These are phyloP conservation scores for Pseudovirgaria hyperparasitica DNA, from an alignment of 2,329 filamentous ascomycete genomes.

Conservation along the genomic window DNA sequence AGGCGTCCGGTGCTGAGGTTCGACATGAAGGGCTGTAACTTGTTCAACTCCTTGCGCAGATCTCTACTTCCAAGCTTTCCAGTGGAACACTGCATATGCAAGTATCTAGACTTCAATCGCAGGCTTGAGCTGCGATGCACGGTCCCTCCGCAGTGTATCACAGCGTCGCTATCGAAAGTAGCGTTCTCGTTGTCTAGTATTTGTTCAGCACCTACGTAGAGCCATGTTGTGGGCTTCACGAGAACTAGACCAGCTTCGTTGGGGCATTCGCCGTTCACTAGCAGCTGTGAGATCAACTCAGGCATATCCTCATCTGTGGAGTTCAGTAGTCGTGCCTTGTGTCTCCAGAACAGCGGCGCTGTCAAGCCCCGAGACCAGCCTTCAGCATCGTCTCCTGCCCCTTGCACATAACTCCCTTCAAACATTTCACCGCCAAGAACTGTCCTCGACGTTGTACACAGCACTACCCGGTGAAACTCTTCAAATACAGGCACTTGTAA, in stretches of 20 bases:
- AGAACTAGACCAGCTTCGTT: slow-evolving; percentile 18
- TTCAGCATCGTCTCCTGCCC: slow-evolving; percentile 88
- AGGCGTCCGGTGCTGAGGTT: slow-evolving; percentile 7
- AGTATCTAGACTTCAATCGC: slow-evolving; percentile 23
- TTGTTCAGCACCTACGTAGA: slow-evolving; percentile 28
- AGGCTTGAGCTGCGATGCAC: too few relatives aligned
- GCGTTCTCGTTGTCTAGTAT: slow-evolving; percentile 23
- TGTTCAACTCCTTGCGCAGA: slow-evolving; percentile 54
- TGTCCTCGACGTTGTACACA: slow-evolving; percentile 71
- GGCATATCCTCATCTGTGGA: slow-evolving; percentile 54
- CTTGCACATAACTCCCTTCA: slow-evolving; percentile 75
- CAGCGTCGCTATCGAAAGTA: neutral
- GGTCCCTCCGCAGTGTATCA: too few relatives aligned
- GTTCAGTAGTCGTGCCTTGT: slow-evolving; percentile 47
- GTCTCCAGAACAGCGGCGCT: slow-evolving; percentile 64
- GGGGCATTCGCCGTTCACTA: slow-evolving; percentile 19
- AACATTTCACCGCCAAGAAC: slow-evolving; percentile 56
- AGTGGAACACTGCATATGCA: slow-evolving; percentile 52
- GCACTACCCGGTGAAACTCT: slow-evolving; percentile 59
- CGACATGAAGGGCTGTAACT: slow-evolving; percentile 12
- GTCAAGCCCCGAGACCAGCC: slow-evolving; percentile 80
- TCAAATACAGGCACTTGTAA: slow-evolving; percentile 38
- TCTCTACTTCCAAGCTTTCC: slow-evolving; percentile 74
- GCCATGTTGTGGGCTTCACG: slow-evolving; percentile 26
- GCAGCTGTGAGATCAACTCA: slow-evolving; percentile 32